A percentile compares a stretch with the other conserved stretches of the same genome.
Evolutionary conservation across 2,329 filamentous ascomycete genomes (phyloP).

Genomic region (Chrysosporium keratinophilum): DNA sequence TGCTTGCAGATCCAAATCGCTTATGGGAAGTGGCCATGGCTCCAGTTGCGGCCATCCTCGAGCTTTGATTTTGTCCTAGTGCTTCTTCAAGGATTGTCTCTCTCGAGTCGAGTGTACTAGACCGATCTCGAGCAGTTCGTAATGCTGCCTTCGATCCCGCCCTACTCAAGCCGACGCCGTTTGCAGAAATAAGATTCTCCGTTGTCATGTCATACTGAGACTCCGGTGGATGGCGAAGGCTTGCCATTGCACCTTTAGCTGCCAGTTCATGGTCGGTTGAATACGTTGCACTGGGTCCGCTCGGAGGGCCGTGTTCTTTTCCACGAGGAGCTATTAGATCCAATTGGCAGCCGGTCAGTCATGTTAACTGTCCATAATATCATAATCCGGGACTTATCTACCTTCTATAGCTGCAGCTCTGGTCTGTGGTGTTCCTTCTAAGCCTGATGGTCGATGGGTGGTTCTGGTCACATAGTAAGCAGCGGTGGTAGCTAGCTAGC

Average conservation of each 20-base stretch:
- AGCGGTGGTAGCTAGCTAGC: slow-evolving; percentile 1
- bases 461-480: slow-evolving; percentile 10
- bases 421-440: neutral
- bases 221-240: neutral
- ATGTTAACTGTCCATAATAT: neutral
- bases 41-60: slow-evolving; percentile 61
- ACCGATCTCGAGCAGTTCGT: slow-evolving; percentile 47
- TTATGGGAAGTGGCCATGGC: slow-evolving; percentile 52
- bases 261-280: slow-evolving; percentile 3
- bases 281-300: neutral
- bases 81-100: slow-evolving; percentile 37
- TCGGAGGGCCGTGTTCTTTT: neutral
- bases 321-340: neutral
- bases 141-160: slow-evolving; percentile 64
- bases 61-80: slow-evolving; percentile 48
- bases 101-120: slow-evolving; percentile 53
- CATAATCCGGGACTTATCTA: neutral
- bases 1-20: slow-evolving; percentile 49
- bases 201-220: neutral
- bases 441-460: neutral
- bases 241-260: slow-evolving; percentile 4
- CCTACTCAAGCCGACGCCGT: slow-evolving; percentile 43
- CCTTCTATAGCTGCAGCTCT: slow-evolving; percentile 4
- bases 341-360: neutral
- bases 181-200: neutral